Evolutionary conservation across 202 grass and related monocot species (phyloP), one percentile per base, ranked within the genome.

Genomic region (Saccharum hybrid): DNA sequence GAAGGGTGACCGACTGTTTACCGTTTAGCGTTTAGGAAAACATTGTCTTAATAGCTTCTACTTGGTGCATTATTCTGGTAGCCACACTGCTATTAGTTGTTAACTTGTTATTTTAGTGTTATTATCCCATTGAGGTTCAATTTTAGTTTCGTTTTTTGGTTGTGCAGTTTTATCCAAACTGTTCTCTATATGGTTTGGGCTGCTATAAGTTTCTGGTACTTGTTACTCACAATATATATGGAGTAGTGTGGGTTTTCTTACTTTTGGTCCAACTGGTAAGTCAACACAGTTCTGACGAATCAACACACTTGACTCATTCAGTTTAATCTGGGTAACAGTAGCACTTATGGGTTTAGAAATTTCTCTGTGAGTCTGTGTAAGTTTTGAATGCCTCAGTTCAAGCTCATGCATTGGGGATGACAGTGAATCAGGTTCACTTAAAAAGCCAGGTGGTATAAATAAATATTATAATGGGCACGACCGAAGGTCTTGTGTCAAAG

Each of bases 81-180:
- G 33, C 14, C 63, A 57, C 9, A 65, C 28, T 77, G n/a, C 30
- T 81, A 48, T 36, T 78, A 51, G 18, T 71, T 72, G 46, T 63
- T 71, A 82, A 52, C 11, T 76, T 66, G 48, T 64, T 76, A 73
- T 38, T 72, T 26, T 82, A 40, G 26, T 64, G 71, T 37, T 71
- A 4, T 41, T 70, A 38, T 56, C 31, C 41, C 60, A 71, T 59
- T 39, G 12, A 11, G 12, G n/a, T 33, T 51, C 4, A 18, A 39
- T 49, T 61, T 46, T 72, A 23, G 22, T 72, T 16, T 9, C 10
- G 15, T 34, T 30, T 36, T 16, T 71, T 63, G n/a, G 33, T 0
- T 40, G 0, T 26, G 8, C 14, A 40, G 16, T 63, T 71, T 64
- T 63, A 63, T 63, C 11, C 34, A 43, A 18, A 31, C 6, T 60